Evolutionary conservation across 2,329 filamentous ascomycete genomes (phyloP).

Genomic region (Thielaviopsis musarum): DNA sequence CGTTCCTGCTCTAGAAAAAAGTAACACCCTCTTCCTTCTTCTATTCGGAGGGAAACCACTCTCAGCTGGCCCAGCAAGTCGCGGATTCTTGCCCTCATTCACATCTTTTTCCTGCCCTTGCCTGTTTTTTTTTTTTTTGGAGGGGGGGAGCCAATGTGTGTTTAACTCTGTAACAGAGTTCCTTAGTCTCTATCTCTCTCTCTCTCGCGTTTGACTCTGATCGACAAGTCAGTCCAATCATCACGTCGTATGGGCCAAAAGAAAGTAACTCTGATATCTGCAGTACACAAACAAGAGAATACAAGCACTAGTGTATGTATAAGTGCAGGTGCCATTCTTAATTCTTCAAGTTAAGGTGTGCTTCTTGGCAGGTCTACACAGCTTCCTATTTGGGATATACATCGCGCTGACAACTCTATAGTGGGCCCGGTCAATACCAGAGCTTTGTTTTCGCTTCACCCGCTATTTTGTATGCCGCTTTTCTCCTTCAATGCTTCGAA

Average conservation of each 20-base stretch:
- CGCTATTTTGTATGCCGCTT: background rate
- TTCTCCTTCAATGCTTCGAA: background rate
- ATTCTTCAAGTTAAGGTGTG: background rate
- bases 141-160: background rate
- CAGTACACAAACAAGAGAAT: background rate
- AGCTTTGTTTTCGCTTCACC: no score
- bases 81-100: background rate
- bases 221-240: background rate
- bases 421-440: background rate
- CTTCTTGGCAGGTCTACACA: background rate
- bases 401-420: background rate
- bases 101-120: background rate
- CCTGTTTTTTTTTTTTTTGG: background rate
- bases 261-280: background rate
- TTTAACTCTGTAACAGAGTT: background rate
- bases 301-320: background rate
- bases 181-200: background rate
- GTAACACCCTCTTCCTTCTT: no score
- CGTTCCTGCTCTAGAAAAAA: no score
- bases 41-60: background rate
- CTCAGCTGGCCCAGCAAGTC: background rate
- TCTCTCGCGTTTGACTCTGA: background rate
- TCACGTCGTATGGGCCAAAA: background rate
- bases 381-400: background rate
- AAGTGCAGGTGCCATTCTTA: background rate